Conservation (phyloP, 2,329 filamentous ascomycete genomes). For the Epichloe gansuensis region DNA sequence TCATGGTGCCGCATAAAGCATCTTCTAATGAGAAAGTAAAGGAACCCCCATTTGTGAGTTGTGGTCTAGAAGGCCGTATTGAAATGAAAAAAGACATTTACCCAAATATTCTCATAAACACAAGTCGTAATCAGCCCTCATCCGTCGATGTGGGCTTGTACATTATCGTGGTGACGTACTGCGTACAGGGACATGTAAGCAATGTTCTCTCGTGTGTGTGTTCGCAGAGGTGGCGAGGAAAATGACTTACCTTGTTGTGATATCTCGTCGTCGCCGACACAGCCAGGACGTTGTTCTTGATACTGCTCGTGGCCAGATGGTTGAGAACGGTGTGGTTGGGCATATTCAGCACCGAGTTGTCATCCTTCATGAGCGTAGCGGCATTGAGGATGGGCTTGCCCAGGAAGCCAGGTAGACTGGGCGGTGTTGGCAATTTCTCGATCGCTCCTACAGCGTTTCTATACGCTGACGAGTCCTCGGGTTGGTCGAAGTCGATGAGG, state of each 20-base stretch:
- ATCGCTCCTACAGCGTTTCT: slow-evolving; percentile 63
- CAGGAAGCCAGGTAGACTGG: slow-evolving; percentile 77
- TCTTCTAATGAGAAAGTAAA: neutral
- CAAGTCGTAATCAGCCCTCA: slow-evolving; percentile 20
- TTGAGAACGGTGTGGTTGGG: slow-evolving; percentile 96
- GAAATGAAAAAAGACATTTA: neutral
- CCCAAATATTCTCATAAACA: neutral
- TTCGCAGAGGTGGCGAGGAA: too few species aligned
- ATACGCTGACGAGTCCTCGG: slow-evolving; percentile 65
- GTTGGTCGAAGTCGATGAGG: slow-evolving; percentile 72
- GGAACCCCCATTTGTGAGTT: too few species aligned
- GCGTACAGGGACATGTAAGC: slow-evolving; percentile 2
- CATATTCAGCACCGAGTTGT: slow-evolving; percentile 92
- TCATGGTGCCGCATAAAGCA: neutral
- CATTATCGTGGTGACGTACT: slow-evolving; percentile 97
- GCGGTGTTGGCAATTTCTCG: slow-evolving; percentile 69
- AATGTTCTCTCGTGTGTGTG: neutral
- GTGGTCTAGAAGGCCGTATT: neutral
- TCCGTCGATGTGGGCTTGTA: slow-evolving; percentile 75
- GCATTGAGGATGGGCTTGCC: slow-evolving; percentile 92
- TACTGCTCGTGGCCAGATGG: slow-evolving; percentile 92
- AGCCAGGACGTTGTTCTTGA: slow-evolving; percentile 89
- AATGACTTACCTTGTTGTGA: slow-evolving; percentile 64
- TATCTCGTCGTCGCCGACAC: slow-evolving; percentile 97
- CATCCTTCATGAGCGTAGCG: slow-evolving; percentile 85